Evolutionary conservation across 2,329 filamentous ascomycete species (phyloP).

Genomic region (Stachybotrys chlorohalonatus): DNA sequence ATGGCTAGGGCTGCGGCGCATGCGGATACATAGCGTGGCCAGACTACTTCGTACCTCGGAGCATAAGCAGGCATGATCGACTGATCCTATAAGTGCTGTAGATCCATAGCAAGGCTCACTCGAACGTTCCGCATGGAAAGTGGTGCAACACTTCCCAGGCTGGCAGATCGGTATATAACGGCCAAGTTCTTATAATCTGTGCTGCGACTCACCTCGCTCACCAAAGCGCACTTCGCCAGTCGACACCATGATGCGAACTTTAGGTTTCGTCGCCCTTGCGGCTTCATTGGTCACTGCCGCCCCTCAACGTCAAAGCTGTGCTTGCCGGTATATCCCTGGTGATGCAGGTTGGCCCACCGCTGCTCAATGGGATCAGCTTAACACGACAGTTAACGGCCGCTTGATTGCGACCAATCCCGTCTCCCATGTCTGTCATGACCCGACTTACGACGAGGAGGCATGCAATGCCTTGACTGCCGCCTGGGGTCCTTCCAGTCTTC

Average conservation of each 20-base stretch:
- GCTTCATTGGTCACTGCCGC: background rate
- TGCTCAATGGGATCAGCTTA: background rate
- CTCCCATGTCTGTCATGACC: background rate
- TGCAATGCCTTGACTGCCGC: background rate
- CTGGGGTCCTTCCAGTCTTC: background rate
- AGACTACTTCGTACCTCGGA: background rate
- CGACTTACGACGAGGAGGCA: background rate
- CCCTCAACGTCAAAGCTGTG: background rate
- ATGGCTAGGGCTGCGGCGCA: background rate
- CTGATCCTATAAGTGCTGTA: background rate
- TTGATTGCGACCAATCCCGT: background rate
- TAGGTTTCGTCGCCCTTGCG: background rate
- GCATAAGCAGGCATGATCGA: background rate
- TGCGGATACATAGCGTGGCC: background rate
- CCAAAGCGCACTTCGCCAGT: background rate
- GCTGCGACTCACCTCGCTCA: background rate
- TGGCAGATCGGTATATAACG: background rate
- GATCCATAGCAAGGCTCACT: background rate
- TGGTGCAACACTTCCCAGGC: background rate
- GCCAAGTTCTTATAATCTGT: background rate
- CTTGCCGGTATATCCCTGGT: background rate
- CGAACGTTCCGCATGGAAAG: background rate
- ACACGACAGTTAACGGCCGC: background rate
- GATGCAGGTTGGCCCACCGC: background rate
- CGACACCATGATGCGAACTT: background rate